phyloP scores from a whole-genome alignment of 2,329 filamentous ascomycete species.

The Lojkania enalia region DNA sequence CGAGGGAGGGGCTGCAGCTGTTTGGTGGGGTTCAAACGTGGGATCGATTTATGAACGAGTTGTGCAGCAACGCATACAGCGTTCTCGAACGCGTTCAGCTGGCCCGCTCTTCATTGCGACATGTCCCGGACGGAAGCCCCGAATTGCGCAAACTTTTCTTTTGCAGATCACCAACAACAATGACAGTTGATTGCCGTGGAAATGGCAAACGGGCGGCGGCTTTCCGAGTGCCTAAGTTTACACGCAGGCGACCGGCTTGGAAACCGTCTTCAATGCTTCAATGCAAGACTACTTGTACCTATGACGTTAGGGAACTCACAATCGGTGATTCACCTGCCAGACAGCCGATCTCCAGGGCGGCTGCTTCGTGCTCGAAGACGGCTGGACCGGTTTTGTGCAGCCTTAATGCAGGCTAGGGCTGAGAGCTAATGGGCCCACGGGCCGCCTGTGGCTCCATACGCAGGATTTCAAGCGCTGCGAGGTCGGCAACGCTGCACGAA shows the following conservation, averaged over 20 bases:
- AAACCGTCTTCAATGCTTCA: conserved; percentile 4
- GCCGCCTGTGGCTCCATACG: conserved; percentile 28
- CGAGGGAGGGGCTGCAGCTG: conserved; percentile 35
- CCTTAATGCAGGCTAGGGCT: conserved; percentile 31
- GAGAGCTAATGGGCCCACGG: conserved; percentile 34
- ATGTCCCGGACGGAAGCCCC: conserved; percentile 29
- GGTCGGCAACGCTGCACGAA: conserved; percentile 35
- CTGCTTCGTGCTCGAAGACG: conserved; percentile 29
- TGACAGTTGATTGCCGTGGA: conserved; percentile 2
- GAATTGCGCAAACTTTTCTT: conserved; percentile 24
- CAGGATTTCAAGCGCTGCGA: conserved; percentile 24
- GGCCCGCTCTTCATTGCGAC: conserved; percentile 26
- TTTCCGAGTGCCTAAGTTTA: background rate
- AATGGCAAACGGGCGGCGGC: background rate
- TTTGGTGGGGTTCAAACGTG: conserved; percentile 38
- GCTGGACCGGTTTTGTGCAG: conserved; percentile 37
- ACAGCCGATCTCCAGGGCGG: conserved; percentile 33
- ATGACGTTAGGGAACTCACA: conserved; percentile 16
- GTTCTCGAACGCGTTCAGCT: conserved; percentile 41
- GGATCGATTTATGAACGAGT: conserved; percentile 35
- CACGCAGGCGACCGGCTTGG: conserved; percentile 5
- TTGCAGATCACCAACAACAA: conserved; percentile 9
- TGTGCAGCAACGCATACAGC: conserved; percentile 30
- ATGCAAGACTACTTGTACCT: conserved; percentile 1
- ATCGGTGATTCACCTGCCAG: conserved; percentile 34